phyloP scores from a whole-genome alignment of 2,329 filamentous ascomycete genomes.

The Mollisiaceae sp. region DNA sequence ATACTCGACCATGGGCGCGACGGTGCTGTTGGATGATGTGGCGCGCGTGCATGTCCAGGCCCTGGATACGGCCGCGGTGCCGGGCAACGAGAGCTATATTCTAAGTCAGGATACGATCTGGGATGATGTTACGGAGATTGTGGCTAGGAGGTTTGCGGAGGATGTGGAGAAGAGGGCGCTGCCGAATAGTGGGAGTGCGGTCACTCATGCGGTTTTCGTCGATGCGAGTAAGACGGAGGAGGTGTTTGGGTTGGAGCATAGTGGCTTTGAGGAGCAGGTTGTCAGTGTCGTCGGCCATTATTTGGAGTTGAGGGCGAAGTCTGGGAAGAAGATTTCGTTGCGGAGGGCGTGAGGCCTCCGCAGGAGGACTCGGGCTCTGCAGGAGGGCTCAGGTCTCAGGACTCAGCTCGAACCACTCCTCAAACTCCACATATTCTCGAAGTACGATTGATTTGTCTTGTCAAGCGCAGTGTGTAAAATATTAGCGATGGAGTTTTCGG shows the following conservation, averaged over 20 bases:
- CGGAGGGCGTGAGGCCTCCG: not conserved
- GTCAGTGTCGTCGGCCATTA: constrained; percentile 15
- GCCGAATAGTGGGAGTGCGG: constrained; percentile 7
- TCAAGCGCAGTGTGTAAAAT: no score
- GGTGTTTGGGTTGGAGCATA: constrained; percentile 9
- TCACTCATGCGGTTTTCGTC: constrained; percentile 8
- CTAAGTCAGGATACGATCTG: constrained; percentile 14
- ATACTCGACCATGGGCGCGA: constrained; percentile 21
- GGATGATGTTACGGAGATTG: constrained; percentile 7
- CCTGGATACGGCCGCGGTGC: constrained; percentile 24
- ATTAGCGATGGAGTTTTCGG: no score
- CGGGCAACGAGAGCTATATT: constrained; percentile 29
- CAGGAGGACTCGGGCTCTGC: not conserved
- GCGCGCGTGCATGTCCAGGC: constrained; percentile 31
- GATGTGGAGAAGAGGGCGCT: constrained; percentile 9
- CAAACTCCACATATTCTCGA: no score
- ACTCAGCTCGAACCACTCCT: no score
- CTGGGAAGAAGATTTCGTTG: constrained; percentile 8
- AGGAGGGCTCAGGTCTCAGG: no score
- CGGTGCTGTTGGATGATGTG: constrained; percentile 34
- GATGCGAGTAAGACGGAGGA: constrained; percentile 14
- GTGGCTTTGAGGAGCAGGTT: constrained; percentile 11
- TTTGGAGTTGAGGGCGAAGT: constrained; percentile 12
- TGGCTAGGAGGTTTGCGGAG: constrained; percentile 2
- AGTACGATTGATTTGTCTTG: no score